Evolutionary conservation across 192 early-diverging fungal species (phyloP), one percentile per base, ranked within the genome.

Genomic region (Mortierella antarctica): DNA sequence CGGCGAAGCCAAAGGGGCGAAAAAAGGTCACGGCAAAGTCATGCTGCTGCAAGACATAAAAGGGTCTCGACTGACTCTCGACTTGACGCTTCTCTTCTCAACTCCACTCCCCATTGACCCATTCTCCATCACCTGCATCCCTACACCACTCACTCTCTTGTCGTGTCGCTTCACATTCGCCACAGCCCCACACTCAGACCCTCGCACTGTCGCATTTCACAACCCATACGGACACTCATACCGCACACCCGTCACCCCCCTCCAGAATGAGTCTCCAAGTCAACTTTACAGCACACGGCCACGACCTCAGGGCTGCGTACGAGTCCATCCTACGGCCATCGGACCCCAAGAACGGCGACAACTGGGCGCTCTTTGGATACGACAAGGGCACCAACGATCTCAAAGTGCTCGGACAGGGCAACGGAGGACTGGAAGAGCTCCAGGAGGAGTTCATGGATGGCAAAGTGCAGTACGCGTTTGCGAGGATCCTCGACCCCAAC

Each of bases 401-500:
- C 45, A 87, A 87, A 53, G 89, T 91, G n/a, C 85, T 91, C 56
- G 83, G 82, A 1, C 87, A 84, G 9, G 94, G 94, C 23, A 84
- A 86, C 71, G 94, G 87, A 47, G 93, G 91, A 2, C 88, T 97
- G 8, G 95, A 96, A 31, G 94, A 96, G 67, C 89, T 98, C 17
- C 80, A 83, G n/a, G 97, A 98, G 3, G 96, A 97, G 80, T 97
- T 96, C 85, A 87, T 90, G 57, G 96, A 95, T 67, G 89, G 92
- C 52, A 96, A 96, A 76, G 93, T 96, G 53, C 95, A 95, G 79
- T 97, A 93, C 83, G 96, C 94, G 12, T 96, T 95, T 86, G 91
- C 83, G 5, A 86, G 90, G 17, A 92, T 96, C n/a, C 80, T 84
- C 48, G 97, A 98, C 82, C 95, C 94, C 14, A 93, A 96, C 66